Percentiles rank a stretch among this genome's conserved stretches.
Evolutionary conservation across 1,284 basidiomycete genomes (phyloP).

Genomic region (Volvariella volvacea): DNA sequence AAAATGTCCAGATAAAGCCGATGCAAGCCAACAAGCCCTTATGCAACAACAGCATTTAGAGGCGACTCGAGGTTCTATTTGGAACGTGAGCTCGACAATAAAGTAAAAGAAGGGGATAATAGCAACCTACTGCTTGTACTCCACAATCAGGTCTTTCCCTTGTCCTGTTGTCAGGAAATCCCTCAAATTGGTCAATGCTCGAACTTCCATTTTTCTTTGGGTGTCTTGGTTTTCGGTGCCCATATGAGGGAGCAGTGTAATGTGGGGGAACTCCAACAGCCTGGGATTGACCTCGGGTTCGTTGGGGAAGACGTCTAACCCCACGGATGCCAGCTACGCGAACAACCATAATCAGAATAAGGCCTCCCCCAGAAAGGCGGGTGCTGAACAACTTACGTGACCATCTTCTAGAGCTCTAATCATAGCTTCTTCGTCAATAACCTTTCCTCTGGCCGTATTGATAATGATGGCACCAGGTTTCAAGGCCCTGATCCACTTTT

Average conservation of each 20-base stretch:
- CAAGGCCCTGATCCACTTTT: constrained; percentile 72
- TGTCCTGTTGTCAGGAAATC: constrained; percentile 59
- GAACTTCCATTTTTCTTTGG: constrained; percentile 78
- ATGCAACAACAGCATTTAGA: too few relatives aligned
- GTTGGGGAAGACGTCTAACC: constrained; percentile 86
- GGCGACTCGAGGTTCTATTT: too few relatives aligned
- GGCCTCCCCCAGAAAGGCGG: not conserved
- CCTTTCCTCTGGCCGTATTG: constrained; percentile 88
- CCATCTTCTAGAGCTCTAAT: constrained; percentile 80
- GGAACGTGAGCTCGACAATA: too few relatives aligned
- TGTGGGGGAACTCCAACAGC: constrained; percentile 73
- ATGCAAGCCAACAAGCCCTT: too few relatives aligned
- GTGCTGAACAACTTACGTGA: constrained; percentile 46
- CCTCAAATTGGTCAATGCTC: constrained; percentile 64
- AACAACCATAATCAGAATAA: constrained; percentile 1
- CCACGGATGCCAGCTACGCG: constrained; percentile 71
- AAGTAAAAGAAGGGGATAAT: too few relatives aligned
- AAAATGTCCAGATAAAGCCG: too few relatives aligned
- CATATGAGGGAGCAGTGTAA: constrained; percentile 85
- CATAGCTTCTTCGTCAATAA: constrained; percentile 84
- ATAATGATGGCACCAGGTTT: constrained; percentile 79
- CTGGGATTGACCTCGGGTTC: constrained; percentile 83
- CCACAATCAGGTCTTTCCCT: constrained; percentile 62
- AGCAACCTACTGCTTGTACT: constrained; percentile 32
- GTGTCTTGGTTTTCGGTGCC: constrained; percentile 83